phyloP scores from a whole-genome alignment of 306 rosid species.

The Vicia sativa region DNA sequence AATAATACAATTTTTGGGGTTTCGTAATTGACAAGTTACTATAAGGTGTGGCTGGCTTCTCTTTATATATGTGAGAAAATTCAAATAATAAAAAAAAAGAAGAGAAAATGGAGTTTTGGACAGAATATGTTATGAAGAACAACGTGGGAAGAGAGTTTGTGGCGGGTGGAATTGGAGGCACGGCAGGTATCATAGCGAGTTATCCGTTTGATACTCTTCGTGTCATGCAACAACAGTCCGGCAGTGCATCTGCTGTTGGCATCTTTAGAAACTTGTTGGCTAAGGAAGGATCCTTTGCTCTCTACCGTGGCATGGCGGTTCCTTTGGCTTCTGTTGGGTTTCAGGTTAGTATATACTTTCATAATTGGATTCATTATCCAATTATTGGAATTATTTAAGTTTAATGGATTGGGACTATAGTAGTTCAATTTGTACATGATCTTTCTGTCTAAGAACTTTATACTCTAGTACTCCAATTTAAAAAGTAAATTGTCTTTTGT shows the following conservation, averaged over 20 bases:
- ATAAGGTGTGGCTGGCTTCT: not conserved
- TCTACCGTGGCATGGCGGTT: slow-evolving; percentile 37
- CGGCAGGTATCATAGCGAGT: not conserved
- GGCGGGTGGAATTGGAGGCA: slow-evolving; percentile 13
- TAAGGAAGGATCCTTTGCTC: slow-evolving; percentile 29
- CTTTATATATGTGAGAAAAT: not conserved
- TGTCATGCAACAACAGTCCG: slow-evolving; percentile 27
- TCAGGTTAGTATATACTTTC: no score
- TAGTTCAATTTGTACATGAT: no score
- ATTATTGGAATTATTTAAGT: no score
- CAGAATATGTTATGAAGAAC: not conserved
- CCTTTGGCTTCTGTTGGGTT: slow-evolving; percentile 39
- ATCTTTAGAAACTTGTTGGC: slow-evolving; percentile 23
- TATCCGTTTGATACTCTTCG: slow-evolving; percentile 39
- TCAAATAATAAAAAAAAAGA: no score
- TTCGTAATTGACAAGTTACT: not conserved
- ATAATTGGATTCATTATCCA: no score
- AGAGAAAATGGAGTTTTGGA: slow-evolving; percentile 8
- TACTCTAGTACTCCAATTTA: no score
- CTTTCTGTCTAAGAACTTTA: no score
- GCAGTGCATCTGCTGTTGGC: slow-evolving; percentile 15
- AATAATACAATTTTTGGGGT: not conserved
- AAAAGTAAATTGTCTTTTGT: no score
- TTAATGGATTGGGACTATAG: no score
- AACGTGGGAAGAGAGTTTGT: slow-evolving; percentile 20